A percentile compares a stretch with the other conserved stretches of the same genome.
Conservation (phyloP, 2,329 filamentous ascomycete genomes). For the Zasmidium angulare region DNA sequence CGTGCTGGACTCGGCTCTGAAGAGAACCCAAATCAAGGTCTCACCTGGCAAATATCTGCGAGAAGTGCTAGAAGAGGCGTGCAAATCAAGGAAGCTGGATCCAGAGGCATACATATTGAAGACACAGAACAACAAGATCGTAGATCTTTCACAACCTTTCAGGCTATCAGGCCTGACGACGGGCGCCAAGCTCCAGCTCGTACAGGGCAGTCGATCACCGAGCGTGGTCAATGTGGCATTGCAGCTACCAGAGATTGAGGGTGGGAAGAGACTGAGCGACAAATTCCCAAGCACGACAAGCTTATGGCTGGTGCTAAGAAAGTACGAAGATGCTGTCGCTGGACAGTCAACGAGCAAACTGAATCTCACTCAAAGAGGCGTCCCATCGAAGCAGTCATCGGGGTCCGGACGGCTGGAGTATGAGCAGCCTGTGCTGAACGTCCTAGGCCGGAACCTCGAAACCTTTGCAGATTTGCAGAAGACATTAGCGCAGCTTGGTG, state of each 20-base stretch:
- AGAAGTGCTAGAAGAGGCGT: constrained; percentile 85
- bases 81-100: constrained; percentile 72
- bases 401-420: constrained; percentile 78
- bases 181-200: constrained; percentile 89
- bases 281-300: constrained; percentile 88
- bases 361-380: constrained; percentile 81
- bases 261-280: constrained; percentile 67
- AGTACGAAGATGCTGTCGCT: constrained; percentile 79
- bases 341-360: constrained; percentile 48
- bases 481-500: constrained; percentile 80
- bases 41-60: constrained; percentile 76
- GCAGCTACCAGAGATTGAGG: constrained; percentile 74
- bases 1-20: constrained; percentile 77
- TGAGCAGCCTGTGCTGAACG: constrained; percentile 79
- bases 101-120: constrained; percentile 78
- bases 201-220: constrained; percentile 80
- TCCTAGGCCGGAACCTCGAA: constrained; percentile 77
- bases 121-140: constrained; percentile 80
- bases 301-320: constrained; percentile 84
- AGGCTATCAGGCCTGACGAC: constrained; percentile 77
- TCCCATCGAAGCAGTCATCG: constrained; percentile 60
- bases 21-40: constrained; percentile 79
- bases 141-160: constrained; percentile 83
- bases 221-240: constrained; percentile 86
- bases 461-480: constrained; percentile 83